phyloP scores from a whole-genome alignment of 192 early-diverging fungal species.

The Backusella tarrabulga region DNA sequence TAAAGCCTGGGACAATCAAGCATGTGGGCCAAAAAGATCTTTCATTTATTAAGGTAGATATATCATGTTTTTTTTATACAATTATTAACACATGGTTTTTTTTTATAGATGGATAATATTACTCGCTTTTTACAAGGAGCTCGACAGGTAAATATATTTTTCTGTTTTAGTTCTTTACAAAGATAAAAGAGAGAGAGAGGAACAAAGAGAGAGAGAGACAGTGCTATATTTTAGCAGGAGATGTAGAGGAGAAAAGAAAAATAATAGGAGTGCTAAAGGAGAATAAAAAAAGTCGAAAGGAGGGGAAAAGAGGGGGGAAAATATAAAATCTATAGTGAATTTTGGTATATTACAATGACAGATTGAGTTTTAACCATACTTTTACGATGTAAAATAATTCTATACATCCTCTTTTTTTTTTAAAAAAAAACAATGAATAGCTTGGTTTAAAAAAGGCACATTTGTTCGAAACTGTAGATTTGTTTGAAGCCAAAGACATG shows the following conservation, averaged over 20 bases:
- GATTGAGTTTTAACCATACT: not conserved
- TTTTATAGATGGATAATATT: constrained; percentile 81
- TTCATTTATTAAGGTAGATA: constrained; percentile 69
- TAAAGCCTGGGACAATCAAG: constrained; percentile 71
- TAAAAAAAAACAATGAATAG: constrained; percentile 19
- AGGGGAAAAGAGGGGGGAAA: not conserved
- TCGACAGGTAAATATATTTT: constrained; percentile 43
- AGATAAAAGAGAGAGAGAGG: not conserved
- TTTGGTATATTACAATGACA: not conserved
- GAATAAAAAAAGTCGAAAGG: not conserved
- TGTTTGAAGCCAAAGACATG: constrained; percentile 84
- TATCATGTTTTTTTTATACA: not conserved
- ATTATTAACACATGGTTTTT: not conserved
- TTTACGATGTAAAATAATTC: not conserved
- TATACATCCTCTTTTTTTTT: not conserved
- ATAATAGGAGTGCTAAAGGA: no score
- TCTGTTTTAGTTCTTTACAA: constrained; percentile 8
- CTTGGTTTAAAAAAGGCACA: constrained; percentile 72
- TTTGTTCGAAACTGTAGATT: constrained; percentile 78
- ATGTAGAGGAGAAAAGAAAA: no score
- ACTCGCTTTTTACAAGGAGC: constrained; percentile 72
- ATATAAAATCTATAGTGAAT: not conserved
- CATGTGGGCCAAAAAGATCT: constrained; percentile 67
- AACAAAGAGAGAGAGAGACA: not conserved
- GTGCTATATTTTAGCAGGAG: no score